Evolutionary conservation across 1,139 yeast genomes (phyloP).

Genomic region (Hyphopichia wangnamkhiaoensis): DNA sequence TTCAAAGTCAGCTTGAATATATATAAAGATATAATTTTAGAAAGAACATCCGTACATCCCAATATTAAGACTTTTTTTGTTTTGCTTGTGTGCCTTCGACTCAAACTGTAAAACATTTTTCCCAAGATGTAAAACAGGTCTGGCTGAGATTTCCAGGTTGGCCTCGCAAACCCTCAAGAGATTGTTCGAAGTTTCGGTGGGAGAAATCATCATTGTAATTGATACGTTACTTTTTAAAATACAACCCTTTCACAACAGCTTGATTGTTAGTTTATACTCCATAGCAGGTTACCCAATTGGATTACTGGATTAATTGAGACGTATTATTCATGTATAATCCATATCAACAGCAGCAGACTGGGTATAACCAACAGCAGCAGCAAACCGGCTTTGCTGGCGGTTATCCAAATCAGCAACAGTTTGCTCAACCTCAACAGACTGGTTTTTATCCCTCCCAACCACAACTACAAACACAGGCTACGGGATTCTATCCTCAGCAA

Average conservation of each 20-base stretch:
- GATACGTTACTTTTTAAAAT: no score
- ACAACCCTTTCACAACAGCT: no score
- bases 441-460: constrained; percentile 14
- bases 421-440: constrained; percentile 15
- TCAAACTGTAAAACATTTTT: no score
- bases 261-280: no score
- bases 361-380: constrained; percentile 20
- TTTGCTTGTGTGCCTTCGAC: no score
- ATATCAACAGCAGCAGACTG: constrained; percentile 36
- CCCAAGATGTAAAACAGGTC: no score
- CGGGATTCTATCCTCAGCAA: constrained; percentile 16
- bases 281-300: neutral
- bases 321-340: constrained; percentile 41
- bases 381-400: constrained; percentile 27
- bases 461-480: constrained; percentile 15
- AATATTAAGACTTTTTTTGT: no score
- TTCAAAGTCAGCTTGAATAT: neutral
- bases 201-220: no score
- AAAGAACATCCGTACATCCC: neutral
- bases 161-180: no score
- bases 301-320: neutral
- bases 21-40: neutral
- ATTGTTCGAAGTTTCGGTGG: no score
- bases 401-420: constrained; percentile 18
- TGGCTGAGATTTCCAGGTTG: no score